Percentiles rank a stretch among this genome's conserved stretches.
Evolutionary conservation across 176 grass and related monocot genomes (phyloP).

Genomic region (Ananas comosus): DNA sequence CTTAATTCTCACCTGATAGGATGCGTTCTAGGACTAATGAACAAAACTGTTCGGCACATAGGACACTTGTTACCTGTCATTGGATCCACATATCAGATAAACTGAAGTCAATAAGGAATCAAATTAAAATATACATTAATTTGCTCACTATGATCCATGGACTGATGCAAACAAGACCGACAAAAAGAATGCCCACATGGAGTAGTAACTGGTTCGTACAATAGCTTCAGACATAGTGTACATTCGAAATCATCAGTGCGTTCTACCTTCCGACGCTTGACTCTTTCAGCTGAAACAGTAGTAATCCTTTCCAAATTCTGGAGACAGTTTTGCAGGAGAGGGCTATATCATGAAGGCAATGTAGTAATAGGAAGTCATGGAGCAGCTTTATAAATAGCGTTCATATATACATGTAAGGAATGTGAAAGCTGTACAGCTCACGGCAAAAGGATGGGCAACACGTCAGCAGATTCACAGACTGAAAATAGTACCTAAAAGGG

Average conservation of each 20-base stretch:
- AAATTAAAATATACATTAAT: constrained; percentile 12
- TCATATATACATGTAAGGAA: not conserved
- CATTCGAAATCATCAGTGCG: constrained; percentile 91
- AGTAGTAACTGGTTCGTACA: constrained; percentile 97
- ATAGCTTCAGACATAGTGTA: constrained; percentile 86
- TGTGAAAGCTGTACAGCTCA: not conserved
- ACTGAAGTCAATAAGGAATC: constrained; percentile 9
- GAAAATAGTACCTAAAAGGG: constrained; percentile 60
- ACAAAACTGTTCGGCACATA: constrained; percentile 90
- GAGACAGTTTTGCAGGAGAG: constrained; percentile 59
- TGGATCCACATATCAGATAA: constrained; percentile 20
- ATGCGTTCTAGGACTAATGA: constrained; percentile 86
- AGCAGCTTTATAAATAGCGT: constrained; percentile 1
- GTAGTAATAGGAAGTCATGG: not conserved
- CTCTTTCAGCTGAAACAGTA: constrained; percentile 42
- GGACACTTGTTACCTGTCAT: constrained; percentile 85
- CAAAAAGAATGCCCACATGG: constrained; percentile 99
- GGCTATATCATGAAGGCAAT: constrained; percentile 29
- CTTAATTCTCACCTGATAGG: constrained; percentile 58
- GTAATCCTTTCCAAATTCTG: constrained; percentile 50
- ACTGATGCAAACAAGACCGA: constrained; percentile 80
- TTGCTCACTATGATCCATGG: constrained; percentile 91
- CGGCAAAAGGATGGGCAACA: not conserved
- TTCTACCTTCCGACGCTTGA: constrained; percentile 43
- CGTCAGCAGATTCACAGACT: not conserved